A percentile compares a stretch with the other conserved stretches of the same genome.
Evolutionary conservation across 1,284 basidiomycete genomes (phyloP).

Genomic region (Papiliotrema nemorosa): DNA sequence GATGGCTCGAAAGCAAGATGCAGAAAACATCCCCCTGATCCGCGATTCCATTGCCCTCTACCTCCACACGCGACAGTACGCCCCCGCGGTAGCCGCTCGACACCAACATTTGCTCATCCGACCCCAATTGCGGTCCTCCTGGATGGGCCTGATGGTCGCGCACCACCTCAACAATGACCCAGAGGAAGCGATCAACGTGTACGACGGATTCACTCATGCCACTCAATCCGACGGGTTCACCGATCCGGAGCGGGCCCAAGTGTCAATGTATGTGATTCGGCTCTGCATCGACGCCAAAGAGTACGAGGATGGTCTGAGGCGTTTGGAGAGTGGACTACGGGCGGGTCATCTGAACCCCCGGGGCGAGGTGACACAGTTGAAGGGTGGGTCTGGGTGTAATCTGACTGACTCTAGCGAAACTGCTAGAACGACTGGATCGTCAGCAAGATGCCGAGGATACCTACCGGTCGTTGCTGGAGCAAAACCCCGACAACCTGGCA

Average conservation of each 20-base stretch:
- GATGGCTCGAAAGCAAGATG: slow-evolving; percentile 78
- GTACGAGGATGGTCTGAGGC: slow-evolving; percentile 54
- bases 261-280: slow-evolving; percentile 74
- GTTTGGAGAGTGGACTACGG: slow-evolving; percentile 64
- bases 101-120: slow-evolving; percentile 75
- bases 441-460: slow-evolving; percentile 68
- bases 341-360: slow-evolving; percentile 67
- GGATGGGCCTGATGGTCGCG: slow-evolving; percentile 85
- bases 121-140: slow-evolving; percentile 80
- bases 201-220: slow-evolving; percentile 59
- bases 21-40: slow-evolving; percentile 89
- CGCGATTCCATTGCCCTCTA: slow-evolving; percentile 87
- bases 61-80: slow-evolving; percentile 82
- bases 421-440: slow-evolving; percentile 63
- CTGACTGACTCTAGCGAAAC: slow-evolving; percentile 27
- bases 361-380: slow-evolving; percentile 64
- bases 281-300: slow-evolving; percentile 71
- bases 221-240: slow-evolving; percentile 57
- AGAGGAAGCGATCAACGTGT: slow-evolving; percentile 65
- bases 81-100: slow-evolving; percentile 75
- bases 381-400: slow-evolving; percentile 55
- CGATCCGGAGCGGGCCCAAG: slow-evolving; percentile 71
- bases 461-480: slow-evolving; percentile 75
- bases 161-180: slow-evolving; percentile 79
- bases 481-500: slow-evolving; percentile 77